Evolutionary conservation across 306 rosid genomes (phyloP).

Genomic region (Prunus davidiana): DNA sequence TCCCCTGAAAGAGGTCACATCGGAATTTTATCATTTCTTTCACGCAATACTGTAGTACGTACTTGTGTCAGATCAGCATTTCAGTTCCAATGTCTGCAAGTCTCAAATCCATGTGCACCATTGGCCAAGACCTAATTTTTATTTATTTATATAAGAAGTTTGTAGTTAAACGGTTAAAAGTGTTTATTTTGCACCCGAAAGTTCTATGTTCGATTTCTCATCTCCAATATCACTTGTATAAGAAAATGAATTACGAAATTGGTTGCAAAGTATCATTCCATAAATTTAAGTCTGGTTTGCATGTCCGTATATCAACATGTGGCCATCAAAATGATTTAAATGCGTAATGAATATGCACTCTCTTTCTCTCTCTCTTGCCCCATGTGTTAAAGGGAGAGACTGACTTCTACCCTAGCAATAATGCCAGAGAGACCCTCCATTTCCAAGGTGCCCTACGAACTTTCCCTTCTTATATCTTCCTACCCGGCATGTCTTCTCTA

Average conservation of each 20-base stretch:
- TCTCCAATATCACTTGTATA: no score
- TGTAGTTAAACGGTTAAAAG: no score
- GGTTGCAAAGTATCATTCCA: neutral
- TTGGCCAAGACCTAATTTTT: neutral
- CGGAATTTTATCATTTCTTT: neutral
- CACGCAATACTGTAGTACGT: neutral
- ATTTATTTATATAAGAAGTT: no score
- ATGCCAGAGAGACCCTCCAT: neutral
- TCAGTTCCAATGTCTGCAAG: neutral
- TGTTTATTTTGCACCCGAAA: accelerated
- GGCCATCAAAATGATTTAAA: neutral
- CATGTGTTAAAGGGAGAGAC: conserved; percentile 1
- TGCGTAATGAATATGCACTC: neutral
- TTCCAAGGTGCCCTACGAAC: neutral
- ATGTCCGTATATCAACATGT: neutral
- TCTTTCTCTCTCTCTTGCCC: neutral
- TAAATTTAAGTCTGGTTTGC: neutral
- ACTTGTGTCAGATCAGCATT: neutral
- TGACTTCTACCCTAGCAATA: neutral
- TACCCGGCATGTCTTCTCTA: neutral
- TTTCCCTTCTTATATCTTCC: neutral
- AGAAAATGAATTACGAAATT: neutral
- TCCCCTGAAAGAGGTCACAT: neutral
- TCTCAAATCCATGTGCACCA: neutral
- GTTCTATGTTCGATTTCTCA: no score